These are phyloP conservation scores for Mortierella sp. DNA, from an alignment of 371 early-diverging fungal species.

Conservation along the genomic window DNA sequence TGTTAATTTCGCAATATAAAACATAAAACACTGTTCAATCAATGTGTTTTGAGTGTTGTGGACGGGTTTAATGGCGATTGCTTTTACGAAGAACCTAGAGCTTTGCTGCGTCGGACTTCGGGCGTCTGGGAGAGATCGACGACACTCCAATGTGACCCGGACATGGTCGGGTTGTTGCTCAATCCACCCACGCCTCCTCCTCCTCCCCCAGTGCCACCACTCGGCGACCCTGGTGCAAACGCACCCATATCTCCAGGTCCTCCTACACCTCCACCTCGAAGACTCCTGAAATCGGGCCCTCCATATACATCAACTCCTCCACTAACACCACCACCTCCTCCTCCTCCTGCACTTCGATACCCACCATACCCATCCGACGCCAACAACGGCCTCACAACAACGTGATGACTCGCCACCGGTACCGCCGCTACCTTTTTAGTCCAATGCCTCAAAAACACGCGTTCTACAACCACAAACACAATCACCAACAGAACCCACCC, in stretches of 20 bases:
- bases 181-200: not conserved
- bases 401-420: not conserved
- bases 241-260: not conserved
- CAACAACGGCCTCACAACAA: not conserved
- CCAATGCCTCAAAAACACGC: constrained; percentile 43
- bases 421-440: constrained; percentile 1
- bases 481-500: constrained; percentile 69
- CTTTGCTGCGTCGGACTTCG: not conserved
- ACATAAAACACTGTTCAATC: not conserved
- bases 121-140: constrained; percentile 12
- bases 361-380: not conserved
- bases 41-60: not conserved
- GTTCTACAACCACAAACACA: constrained; percentile 57
- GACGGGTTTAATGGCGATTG: not conserved
- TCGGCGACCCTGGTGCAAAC: not conserved
- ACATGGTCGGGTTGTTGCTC: not conserved
- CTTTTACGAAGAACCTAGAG: not conserved
- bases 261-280: not conserved
- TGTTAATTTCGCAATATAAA: not conserved
- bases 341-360: not conserved
- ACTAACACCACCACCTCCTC: not conserved
- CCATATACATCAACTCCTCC: not conserved
- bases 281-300: not conserved
- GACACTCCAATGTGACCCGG: constrained; percentile 14
- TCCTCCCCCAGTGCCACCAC: no score